phyloP scores from a whole-genome alignment of 768 basidiomycete species.

The Lyophyllum atratum region DNA sequence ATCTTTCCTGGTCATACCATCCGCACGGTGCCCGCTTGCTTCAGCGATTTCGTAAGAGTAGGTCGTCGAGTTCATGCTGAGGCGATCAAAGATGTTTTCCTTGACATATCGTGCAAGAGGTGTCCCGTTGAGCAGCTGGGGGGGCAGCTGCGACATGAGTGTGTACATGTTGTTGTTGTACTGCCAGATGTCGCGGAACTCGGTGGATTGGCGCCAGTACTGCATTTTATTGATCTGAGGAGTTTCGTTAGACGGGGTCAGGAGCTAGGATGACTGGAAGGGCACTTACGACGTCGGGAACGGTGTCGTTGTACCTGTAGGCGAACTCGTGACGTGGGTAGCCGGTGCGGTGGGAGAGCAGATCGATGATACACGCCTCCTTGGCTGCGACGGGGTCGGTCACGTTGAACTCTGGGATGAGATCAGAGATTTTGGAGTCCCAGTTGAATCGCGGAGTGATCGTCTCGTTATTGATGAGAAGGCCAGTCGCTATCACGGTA shows the following conservation, averaged over 20 bases:
- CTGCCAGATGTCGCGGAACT: constrained; percentile 29
- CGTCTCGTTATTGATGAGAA: constrained; percentile 27
- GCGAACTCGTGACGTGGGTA: constrained; percentile 19
- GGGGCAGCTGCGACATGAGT: constrained; percentile 25
- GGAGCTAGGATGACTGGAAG: neutral
- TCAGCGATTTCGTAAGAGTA: constrained; percentile 28
- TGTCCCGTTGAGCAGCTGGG: constrained; percentile 15
- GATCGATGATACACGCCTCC: constrained; percentile 21
- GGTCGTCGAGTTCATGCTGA: constrained; percentile 30
- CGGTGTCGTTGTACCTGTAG: constrained; percentile 12
- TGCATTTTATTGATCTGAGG: constrained; percentile 19
- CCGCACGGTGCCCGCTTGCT: constrained; percentile 23
- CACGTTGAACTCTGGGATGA: constrained; percentile 27
- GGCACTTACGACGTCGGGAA: constrained; percentile 9
- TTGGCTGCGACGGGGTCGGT: constrained; percentile 22
- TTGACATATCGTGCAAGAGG: constrained; percentile 28
- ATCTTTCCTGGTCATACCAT: constrained; percentile 23
- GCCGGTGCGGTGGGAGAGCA: constrained; percentile 23
- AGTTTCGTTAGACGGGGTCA: neutral
- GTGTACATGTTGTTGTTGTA: constrained; percentile 33
- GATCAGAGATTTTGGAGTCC: constrained; percentile 23
- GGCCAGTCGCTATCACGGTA: constrained; percentile 24
- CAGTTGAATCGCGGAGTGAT: constrained; percentile 26
- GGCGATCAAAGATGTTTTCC: constrained; percentile 26
- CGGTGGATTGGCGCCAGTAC: constrained; percentile 27